These are phyloP conservation scores for Microbotryum saponariae DNA, from an alignment of 1,284 basidiomycete genomes.

Conservation along the genomic window DNA sequence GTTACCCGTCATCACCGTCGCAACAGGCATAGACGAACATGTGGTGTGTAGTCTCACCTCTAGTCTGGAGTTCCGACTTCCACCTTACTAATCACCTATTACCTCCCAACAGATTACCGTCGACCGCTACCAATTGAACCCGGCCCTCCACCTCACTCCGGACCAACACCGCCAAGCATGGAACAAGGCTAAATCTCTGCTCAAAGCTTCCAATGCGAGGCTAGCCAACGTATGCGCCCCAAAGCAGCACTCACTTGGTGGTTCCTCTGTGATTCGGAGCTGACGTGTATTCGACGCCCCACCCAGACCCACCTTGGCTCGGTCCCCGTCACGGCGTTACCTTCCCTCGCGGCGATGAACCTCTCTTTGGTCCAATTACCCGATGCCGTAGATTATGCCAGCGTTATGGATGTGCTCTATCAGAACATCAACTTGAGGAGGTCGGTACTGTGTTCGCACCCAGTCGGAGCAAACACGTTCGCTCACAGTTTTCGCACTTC, in stretches of 20 bases:
- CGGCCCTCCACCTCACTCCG: not conserved
- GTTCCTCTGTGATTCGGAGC: not conserved
- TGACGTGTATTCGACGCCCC: not conserved
- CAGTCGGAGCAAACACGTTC: not conserved
- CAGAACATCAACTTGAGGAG: slow-evolving; percentile 12
- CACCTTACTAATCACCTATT: not conserved
- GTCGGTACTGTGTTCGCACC: too few relatives aligned
- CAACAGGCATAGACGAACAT: too few relatives aligned
- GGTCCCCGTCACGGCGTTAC: slow-evolving; percentile 8
- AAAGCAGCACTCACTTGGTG: not conserved
- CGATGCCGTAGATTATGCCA: not conserved
- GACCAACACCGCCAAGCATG: not conserved
- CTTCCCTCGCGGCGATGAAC: slow-evolving; percentile 4
- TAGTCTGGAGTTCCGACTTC: too few relatives aligned
- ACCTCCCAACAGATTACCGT: not conserved
- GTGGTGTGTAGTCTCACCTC: not conserved
- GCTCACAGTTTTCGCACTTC: not conserved
- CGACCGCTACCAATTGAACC: not conserved
- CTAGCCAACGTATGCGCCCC: slow-evolving; percentile 4
- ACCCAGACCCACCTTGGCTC: not conserved
- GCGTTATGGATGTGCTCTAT: not conserved
- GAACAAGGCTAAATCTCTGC: not conserved
- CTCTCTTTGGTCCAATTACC: slow-evolving; percentile 13
- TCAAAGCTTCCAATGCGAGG: slow-evolving; percentile 1
- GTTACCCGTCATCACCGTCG: slow-evolving; percentile 10